Evolutionary conservation across 257 asterid genomes (phyloP).

Genomic region (Solanum tacnaense): DNA sequence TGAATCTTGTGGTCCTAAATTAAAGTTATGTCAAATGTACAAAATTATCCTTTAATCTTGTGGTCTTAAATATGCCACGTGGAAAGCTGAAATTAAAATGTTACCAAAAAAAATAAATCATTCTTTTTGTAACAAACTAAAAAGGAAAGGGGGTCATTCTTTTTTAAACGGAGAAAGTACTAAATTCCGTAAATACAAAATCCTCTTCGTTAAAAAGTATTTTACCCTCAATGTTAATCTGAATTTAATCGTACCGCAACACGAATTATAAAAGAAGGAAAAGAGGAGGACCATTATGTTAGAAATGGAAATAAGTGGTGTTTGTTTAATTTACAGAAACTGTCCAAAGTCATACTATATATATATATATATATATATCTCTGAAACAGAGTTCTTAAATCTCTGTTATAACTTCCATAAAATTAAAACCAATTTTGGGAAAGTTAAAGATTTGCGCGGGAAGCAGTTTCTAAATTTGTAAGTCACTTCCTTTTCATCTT

Average conservation of each 20-base stretch:
- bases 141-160: too few relatives aligned
- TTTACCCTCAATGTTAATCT: rapidly evolving
- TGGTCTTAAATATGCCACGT: too few relatives aligned
- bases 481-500: neutral
- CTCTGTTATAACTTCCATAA: neutral
- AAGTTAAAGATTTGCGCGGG: neutral
- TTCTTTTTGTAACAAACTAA: too few relatives aligned
- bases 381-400: neutral
- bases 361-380: neutral
- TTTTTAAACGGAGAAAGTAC: too few relatives aligned
- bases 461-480: neutral
- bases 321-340: neutral
- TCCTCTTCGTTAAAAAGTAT: rapidly evolving
- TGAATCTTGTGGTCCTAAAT: too few relatives aligned
- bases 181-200: too few relatives aligned
- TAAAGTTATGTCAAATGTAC: too few relatives aligned
- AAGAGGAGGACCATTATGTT: neutral
- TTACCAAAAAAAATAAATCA: too few relatives aligned
- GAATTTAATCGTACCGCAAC: neutral
- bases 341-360: neutral
- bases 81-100: too few relatives aligned
- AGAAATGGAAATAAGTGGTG: neutral
- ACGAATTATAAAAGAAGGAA: neutral
- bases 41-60: too few relatives aligned
- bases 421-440: neutral